Conservation (phyloP, 2,329 filamentous ascomycete genomes). For the Trichoderma hamatum region DNA sequence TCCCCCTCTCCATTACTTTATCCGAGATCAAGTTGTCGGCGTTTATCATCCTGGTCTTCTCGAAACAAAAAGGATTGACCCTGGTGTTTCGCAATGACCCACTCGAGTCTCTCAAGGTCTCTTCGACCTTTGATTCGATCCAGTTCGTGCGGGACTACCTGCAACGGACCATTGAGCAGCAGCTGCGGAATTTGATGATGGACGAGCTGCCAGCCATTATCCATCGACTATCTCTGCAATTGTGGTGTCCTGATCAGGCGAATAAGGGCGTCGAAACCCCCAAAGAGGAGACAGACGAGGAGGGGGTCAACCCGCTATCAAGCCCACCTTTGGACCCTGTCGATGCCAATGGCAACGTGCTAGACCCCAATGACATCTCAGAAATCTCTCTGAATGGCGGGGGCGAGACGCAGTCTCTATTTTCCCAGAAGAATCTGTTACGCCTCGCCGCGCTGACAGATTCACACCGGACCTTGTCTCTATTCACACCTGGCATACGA, state of each 20-base stretch:
- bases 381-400: slow-evolving; percentile 77
- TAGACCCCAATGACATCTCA: slow-evolving; percentile 75
- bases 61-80: slow-evolving; percentile 93
- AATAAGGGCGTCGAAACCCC: slow-evolving; percentile 52
- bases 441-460: slow-evolving; percentile 81
- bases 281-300: slow-evolving; percentile 56
- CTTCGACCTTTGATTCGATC: slow-evolving; percentile 98
- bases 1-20: slow-evolving; percentile 94
- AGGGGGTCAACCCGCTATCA: slow-evolving; percentile 76
- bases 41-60: slow-evolving; percentile 97
- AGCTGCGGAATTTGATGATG: slow-evolving; percentile 93
- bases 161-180: slow-evolving; percentile 92
- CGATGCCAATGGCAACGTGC: slow-evolving; percentile 74
- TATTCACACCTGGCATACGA: slow-evolving; percentile 88
- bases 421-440: slow-evolving; percentile 92
- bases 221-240: slow-evolving; percentile 81
- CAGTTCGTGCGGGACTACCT: slow-evolving; percentile 97
- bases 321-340: slow-evolving; percentile 81
- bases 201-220: slow-evolving; percentile 97
- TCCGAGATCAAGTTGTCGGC: slow-evolving; percentile 95
- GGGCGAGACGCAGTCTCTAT: slow-evolving; percentile 82
- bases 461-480: slow-evolving; percentile 84
- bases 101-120: slow-evolving; percentile 95
- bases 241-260: slow-evolving; percentile 85
- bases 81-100: slow-evolving; percentile 98